These are phyloP conservation scores for Phytopythium mirpurense DNA, from an alignment of 352 stramenopile species.

Conservation along the genomic window DNA sequence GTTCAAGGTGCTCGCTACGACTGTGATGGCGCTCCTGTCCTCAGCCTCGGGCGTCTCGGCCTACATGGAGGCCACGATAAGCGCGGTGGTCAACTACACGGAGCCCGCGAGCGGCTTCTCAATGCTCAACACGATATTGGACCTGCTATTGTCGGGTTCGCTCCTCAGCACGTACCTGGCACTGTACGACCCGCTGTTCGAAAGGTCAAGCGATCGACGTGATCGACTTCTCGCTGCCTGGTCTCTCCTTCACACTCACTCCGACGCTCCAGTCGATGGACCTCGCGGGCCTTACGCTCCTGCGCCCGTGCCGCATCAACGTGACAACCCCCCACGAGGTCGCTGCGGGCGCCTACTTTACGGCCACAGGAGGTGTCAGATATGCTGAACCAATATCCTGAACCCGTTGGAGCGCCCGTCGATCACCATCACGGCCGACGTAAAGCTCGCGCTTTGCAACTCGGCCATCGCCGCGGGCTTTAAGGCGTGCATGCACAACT, in stretches of 20 bases:
- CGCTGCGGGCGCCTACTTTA: conserved; percentile 39
- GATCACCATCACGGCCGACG: conserved; percentile 27
- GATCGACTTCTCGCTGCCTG: conserved; percentile 26
- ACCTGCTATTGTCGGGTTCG: conserved; percentile 21
- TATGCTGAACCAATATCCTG: conserved; percentile 53
- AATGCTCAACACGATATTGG: conserved; percentile 42
- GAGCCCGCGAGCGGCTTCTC: conserved; percentile 36
- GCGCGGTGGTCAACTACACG: conserved; percentile 34
- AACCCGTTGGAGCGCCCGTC: conserved; percentile 38
- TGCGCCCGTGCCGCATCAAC: conserved; percentile 27
- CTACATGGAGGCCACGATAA: conserved; percentile 14
- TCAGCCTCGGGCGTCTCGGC: conserved; percentile 1
- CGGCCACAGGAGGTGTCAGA: conserved; percentile 52
- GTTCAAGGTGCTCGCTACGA: conserved; percentile 3
- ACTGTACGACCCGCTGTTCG: conserved; percentile 15
- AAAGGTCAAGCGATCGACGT: conserved; percentile 18
- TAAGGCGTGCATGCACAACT: too few species aligned
- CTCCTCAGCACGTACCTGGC: conserved; percentile 25
- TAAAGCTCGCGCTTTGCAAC: conserved; percentile 28
- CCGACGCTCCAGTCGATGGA: conserved; percentile 23
- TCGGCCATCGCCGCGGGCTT: conserved; percentile 14
- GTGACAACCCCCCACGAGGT: conserved; percentile 27
- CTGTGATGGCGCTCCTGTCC: conserved; percentile 1
- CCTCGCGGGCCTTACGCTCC: conserved; percentile 17
- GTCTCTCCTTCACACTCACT: conserved; percentile 22